phyloP scores from a whole-genome alignment of 768 basidiomycete species.

The Serendipita vermifera region DNA sequence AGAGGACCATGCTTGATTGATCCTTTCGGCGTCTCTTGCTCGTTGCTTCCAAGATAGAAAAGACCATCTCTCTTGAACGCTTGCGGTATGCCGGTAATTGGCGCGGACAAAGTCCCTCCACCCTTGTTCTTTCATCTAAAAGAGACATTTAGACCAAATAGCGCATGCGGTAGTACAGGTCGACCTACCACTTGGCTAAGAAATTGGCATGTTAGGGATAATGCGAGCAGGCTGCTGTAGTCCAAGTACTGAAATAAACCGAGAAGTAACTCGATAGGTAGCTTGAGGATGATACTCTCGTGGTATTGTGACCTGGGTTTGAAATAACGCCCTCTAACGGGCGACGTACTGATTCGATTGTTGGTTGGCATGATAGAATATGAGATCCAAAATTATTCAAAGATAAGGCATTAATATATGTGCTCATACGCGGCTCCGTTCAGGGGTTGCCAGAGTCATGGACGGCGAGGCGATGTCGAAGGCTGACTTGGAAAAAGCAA shows the following conservation, averaged over 20 bases:
- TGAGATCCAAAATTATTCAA: no score
- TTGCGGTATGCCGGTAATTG: background rate
- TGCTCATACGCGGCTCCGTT: no score
- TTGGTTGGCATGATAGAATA: no score
- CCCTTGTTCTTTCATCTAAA: background rate
- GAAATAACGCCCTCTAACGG: no score
- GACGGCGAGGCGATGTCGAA: no score
- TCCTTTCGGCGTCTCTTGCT: slow-evolving; percentile 16
- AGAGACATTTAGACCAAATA: background rate
- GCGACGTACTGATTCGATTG: no score
- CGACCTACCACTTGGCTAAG: background rate
- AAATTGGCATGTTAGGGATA: background rate
- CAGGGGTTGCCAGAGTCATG: no score
- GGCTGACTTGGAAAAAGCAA: no score
- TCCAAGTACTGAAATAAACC: background rate
- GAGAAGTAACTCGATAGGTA: background rate
- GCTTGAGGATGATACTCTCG: no score
- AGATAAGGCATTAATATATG: no score
- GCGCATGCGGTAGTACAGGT: background rate
- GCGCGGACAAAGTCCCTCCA: background rate
- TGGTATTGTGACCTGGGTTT: no score
- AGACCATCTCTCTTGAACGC: background rate
- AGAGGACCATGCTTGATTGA: slow-evolving; percentile 42
- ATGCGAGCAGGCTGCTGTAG: background rate
- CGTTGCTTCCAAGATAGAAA: slow-evolving; percentile 1